Evolutionary conservation across 208 protist genomes (phyloP), one percentile per base, ranked within the genome.

Genomic region (Porcisia deanei): DNA sequence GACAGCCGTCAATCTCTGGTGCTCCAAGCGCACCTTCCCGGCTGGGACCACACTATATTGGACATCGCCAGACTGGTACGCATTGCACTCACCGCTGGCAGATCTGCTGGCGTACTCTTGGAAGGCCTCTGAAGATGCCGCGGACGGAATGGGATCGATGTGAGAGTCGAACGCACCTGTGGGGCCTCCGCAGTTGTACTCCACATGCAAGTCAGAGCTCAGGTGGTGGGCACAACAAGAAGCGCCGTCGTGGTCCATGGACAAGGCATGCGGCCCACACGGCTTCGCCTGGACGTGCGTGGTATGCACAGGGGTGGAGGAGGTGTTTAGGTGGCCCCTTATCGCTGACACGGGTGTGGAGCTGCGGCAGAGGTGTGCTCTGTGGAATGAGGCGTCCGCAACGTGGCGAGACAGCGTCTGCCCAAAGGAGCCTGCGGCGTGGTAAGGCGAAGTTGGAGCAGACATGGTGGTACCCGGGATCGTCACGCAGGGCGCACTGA

Each of bases 401-500:
- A 71, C 22, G 76, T 30, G 39, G 41, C 53, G 22, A 30, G 30
- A 53, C 20, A 60, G 39, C 1, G 60, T 39, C 7, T 47, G 47
- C 3, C 25, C 30, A n/a, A 14, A 16, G 2, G 45, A 34, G 20
- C 2, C 43, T 22, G 61, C 34, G 49, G 63, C 16, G 58, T 49
- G 30, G 7, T 55, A 61, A 0, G 64, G 49, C 16, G 76, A 76
- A 8, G 41, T 72, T 1, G 76, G 71, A 4, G 71, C 63, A 2
- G 71, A 61, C 41, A 55, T 72, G 4, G 39, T 72, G 52, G 70
- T 71, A 30, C 34, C 47, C 8, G 76, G 47, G 22, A 67, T 76
- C 10, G 20, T 16, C 43, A 41, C 4, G 67, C 18, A 25, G 47
- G 14, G 1, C 34, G 20, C 49, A 43, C 6, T 30, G 4, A 1